A percentile compares a stretch with the other conserved stretches of the same genome.
Conservation (phyloP, 1,284 basidiomycete genomes). For the Cutaneotrichosporon dermatis region DNA sequence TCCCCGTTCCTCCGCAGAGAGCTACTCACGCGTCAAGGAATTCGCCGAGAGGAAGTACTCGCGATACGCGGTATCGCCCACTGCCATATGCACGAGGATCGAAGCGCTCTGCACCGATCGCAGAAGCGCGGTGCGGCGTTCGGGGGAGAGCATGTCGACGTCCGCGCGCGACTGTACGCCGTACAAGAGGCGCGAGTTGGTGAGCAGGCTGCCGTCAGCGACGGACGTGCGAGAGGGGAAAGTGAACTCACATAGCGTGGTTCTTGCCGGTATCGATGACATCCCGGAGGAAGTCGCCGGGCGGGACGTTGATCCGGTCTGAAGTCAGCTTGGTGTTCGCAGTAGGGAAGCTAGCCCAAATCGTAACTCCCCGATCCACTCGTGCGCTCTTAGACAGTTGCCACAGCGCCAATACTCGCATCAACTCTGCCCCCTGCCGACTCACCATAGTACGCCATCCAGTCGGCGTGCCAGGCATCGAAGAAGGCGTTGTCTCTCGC, state of each 20-base stretch:
- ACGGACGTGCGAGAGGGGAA: no score
- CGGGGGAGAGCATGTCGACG: conserved; percentile 17
- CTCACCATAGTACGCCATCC: conserved; percentile 35
- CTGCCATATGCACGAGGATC: conserved; percentile 5
- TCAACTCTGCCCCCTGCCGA: no score
- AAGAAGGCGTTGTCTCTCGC: conserved; percentile 32
- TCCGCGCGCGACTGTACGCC: conserved; percentile 24
- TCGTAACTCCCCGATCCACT: no score
- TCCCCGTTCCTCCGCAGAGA: no score
- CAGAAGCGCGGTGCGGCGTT: neutral
- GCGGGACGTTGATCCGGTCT: neutral
- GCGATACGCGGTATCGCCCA: neutral
- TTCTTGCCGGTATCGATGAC: conserved; percentile 4
- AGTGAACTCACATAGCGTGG: conserved; percentile 6
- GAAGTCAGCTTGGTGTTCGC: neutral
- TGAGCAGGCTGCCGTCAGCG: conserved; percentile 15
- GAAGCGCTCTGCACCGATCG: neutral
- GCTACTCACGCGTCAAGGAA: conserved; percentile 1
- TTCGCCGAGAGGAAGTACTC: conserved; percentile 6
- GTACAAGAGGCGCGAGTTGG: conserved; percentile 29
- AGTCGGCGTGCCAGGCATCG: conserved; percentile 41
- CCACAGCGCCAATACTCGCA: no score
- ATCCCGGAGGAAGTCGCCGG: conserved; percentile 8
- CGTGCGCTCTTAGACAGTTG: no score
- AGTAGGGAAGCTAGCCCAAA: no score